Conservation (phyloP, 768 basidiomycete genomes). For the Astraeus odoratus region DNA sequence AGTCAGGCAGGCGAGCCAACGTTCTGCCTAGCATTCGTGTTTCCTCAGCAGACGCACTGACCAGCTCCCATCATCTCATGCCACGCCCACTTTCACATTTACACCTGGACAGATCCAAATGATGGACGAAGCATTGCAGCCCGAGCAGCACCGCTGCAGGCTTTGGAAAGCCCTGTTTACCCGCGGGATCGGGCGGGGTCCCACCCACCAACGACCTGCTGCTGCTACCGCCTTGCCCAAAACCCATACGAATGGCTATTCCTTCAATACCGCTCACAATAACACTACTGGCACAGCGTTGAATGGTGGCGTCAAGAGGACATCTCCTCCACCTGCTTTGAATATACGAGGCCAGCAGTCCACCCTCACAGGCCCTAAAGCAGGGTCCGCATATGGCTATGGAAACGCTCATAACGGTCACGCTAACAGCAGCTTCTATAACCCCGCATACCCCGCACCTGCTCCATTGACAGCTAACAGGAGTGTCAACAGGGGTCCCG, state of each 20-base stretch:
- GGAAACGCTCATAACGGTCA: not conserved
- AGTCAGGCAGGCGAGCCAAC: not conserved
- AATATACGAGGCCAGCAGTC: not conserved
- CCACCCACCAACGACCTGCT: not conserved
- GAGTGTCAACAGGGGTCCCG: not conserved
- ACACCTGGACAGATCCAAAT: not conserved
- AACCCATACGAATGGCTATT: not conserved
- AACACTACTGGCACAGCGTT: not conserved
- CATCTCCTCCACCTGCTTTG: not conserved
- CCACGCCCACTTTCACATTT: not conserved
- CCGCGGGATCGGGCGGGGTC: not conserved
- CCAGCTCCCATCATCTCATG: not conserved
- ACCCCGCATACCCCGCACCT: not conserved
- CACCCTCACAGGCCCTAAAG: not conserved
- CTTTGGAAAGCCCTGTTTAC: not conserved
- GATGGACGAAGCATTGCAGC: not conserved
- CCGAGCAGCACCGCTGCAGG: not conserved
- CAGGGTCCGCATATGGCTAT: not conserved
- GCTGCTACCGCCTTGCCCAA: not conserved
- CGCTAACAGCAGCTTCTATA: not conserved
- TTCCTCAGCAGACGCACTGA: not conserved
- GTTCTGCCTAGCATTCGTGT: not conserved
- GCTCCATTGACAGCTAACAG: not conserved
- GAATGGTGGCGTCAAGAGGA: not conserved
- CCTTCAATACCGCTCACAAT: not conserved